A percentile compares a stretch with the other conserved stretches of the same genome.
Conservation (phyloP, 129 eudicot species). For the Lactuca saligna region DNA sequence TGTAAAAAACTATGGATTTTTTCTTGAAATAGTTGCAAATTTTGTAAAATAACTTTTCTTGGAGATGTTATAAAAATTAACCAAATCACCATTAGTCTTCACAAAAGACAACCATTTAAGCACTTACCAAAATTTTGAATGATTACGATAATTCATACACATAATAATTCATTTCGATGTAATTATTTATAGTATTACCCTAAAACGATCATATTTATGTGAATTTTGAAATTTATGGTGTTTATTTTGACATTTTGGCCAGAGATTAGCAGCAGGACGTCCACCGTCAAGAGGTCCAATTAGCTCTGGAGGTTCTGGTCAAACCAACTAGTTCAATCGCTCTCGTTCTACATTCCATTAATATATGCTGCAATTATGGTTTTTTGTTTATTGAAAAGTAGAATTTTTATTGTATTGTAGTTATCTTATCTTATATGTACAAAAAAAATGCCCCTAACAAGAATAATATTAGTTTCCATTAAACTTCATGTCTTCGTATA, state of each 20-base stretch:
- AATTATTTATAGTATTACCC: background rate
- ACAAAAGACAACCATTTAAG: no score
- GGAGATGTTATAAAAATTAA: no score
- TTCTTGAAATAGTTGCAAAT: no score
- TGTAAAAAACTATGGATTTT: no score
- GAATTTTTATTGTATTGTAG: slow-evolving; percentile 15
- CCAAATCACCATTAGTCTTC: no score
- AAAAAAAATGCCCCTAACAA: background rate
- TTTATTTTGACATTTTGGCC: background rate
- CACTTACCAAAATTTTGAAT: no score
- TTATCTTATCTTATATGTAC: background rate
- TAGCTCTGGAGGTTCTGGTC: slow-evolving; percentile 34
- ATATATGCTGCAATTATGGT: background rate
- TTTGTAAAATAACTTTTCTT: no score
- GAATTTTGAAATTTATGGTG: background rate
- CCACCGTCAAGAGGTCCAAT: slow-evolving; percentile 29
- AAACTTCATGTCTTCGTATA: no score
- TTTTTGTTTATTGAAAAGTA: background rate
- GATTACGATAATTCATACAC: background rate
- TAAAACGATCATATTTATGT: background rate
- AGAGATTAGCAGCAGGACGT: slow-evolving; percentile 23
- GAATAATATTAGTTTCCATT: background rate
- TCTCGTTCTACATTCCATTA: background rate
- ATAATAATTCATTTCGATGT: background rate
- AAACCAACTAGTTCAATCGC: slow-evolving; percentile 24